Percentiles rank a stretch among this genome's conserved stretches.
These are phyloP conservation scores for Medicago truncatula DNA, from an alignment of 306 rosid genomes.

Conservation along the genomic window MtrunA17r5.0-ANR NC_053048.1:8084501-8085000, in stretches of 20 bases:
- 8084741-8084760: no score
- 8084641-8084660: no score
- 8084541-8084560: constrained; percentile 52
- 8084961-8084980: constrained; percentile 48
- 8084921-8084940: constrained; percentile 49
- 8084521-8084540: constrained; percentile 63
- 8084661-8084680: no score
- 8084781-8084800: no score
- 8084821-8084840: not conserved
- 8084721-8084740: no score
- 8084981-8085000: constrained; percentile 45
- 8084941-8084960: constrained; percentile 54
- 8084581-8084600: constrained; percentile 71
- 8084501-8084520: constrained; percentile 67
- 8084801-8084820: not conserved
- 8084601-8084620: constrained; percentile 53
- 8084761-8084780: no score
- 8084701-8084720: no score
- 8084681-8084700: no score
- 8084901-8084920: constrained; percentile 41
- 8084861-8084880: constrained; percentile 51
- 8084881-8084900: constrained; percentile 28
- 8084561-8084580: constrained; percentile 59
- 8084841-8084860: constrained; percentile 47
- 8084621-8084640: not conserved